A percentile compares a stretch with the other conserved stretches of the same genome.
Conservation (phyloP, 441 rosid species). For the Pelargonium australe region DNA sequence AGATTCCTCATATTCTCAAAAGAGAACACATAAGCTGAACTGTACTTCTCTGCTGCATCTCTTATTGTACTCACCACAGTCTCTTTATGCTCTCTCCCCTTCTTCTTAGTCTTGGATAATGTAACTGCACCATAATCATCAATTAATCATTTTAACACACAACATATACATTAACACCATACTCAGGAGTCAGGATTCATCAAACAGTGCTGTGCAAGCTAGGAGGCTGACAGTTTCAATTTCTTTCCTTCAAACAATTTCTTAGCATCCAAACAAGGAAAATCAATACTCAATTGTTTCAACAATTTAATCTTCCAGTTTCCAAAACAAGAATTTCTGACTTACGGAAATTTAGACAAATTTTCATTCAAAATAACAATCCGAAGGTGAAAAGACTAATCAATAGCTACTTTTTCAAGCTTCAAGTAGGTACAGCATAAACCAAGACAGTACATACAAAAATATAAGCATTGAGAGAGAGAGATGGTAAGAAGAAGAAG, state of each 20-base stretch:
- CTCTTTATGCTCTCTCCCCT: slow-evolving; percentile 90
- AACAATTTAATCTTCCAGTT: not conserved
- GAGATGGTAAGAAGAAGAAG: not conserved
- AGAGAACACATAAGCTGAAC: slow-evolving; percentile 65
- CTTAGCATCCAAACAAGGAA: not conserved
- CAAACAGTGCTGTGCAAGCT: not conserved
- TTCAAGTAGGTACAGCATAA: too few species aligned
- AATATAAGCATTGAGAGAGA: not conserved
- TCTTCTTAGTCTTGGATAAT: slow-evolving; percentile 88
- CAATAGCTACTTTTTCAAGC: not conserved
- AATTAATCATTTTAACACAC: not conserved
- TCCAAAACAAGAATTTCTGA: not conserved
- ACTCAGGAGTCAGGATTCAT: slow-evolving; percentile 4
- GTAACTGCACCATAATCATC: slow-evolving; percentile 44
- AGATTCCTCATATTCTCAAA: slow-evolving; percentile 96
- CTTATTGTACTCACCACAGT: slow-evolving; percentile 56
- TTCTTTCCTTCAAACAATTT: not conserved
- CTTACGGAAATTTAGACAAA: too few species aligned
- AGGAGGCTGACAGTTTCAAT: not conserved
- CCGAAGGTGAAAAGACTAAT: not conserved
- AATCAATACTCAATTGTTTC: not conserved
- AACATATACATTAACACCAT: not conserved
- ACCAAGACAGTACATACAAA: not conserved
- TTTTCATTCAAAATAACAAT: not conserved
- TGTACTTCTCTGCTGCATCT: slow-evolving; percentile 56